A percentile compares a stretch with the other conserved stretches of the same genome.
These are phyloP conservation scores for Begonia peltatifolia DNA, from an alignment of 306 rosid species.

Conservation along the genomic window DNA sequence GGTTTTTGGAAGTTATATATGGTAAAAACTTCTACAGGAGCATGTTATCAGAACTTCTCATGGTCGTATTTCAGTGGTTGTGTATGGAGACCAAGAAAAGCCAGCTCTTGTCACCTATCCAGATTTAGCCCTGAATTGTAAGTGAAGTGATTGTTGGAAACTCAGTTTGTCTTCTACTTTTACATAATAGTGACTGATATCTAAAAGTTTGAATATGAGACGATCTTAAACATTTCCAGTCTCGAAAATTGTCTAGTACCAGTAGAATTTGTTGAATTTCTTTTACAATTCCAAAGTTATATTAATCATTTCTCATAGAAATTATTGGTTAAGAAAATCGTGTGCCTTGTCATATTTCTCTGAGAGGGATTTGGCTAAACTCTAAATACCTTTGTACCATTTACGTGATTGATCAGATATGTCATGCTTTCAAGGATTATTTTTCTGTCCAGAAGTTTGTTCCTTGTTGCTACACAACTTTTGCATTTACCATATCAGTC, in stretches of 20 bases:
- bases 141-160: conserved; percentile 14
- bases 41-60: conserved; percentile 50
- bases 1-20: not conserved
- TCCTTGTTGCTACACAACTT: conserved; percentile 88
- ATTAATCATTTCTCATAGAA: too few species aligned
- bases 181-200: not conserved
- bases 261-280: too few species aligned
- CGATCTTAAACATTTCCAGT: too few species aligned
- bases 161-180: not conserved
- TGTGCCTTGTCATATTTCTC: not conserved
- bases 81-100: conserved; percentile 86
- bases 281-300: too few species aligned
- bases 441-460: conserved; percentile 87
- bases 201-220: too few species aligned
- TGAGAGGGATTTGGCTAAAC: not conserved
- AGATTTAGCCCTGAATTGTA: conserved; percentile 85
- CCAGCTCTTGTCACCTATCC: conserved; percentile 94
- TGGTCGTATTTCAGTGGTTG: conserved; percentile 65
- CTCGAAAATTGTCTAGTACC: too few species aligned
- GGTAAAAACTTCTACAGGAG: conserved; percentile 48
- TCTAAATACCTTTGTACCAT: not conserved
- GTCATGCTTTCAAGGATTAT: conserved; percentile 90
- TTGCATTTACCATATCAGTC: conserved; percentile 93
- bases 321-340: not conserved
- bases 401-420: conserved; percentile 52